A percentile compares a stretch with the other conserved stretches of the same genome.
Conservation (phyloP, 2,329 filamentous ascomycete genomes). For the Leptographium procerum region DNA sequence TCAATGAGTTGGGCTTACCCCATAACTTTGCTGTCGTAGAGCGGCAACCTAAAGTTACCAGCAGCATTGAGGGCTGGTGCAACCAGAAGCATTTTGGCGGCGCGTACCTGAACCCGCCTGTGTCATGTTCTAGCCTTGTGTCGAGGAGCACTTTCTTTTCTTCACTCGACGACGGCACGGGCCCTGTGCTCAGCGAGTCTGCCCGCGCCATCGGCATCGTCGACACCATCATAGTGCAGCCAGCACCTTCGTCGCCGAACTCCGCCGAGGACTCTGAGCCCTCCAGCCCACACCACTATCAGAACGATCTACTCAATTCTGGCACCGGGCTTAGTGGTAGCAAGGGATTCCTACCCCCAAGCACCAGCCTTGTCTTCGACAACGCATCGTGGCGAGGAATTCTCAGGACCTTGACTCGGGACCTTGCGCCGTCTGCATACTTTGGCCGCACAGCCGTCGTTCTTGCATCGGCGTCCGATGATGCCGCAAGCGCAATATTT, state of each 20-base stretch:
- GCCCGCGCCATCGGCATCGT: slow-evolving; percentile 69
- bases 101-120: slow-evolving; percentile 66
- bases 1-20: slow-evolving; percentile 74
- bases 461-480: slow-evolving; percentile 59
- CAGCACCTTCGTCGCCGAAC: slow-evolving; percentile 29
- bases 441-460: slow-evolving; percentile 64
- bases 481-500: slow-evolving; percentile 69
- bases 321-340: background rate
- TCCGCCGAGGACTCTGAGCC: slow-evolving; percentile 36
- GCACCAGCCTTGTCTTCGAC: slow-evolving; percentile 56
- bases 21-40: slow-evolving; percentile 70
- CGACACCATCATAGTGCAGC: slow-evolving; percentile 64
- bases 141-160: slow-evolving; percentile 39
- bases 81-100: slow-evolving; percentile 69
- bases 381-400: slow-evolving; percentile 83
- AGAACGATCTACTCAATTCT: slow-evolving; percentile 12
- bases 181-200: slow-evolving; percentile 58
- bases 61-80: slow-evolving; percentile 60
- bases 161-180: slow-evolving; percentile 35
- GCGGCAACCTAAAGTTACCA: slow-evolving; percentile 50
- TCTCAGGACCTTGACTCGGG: slow-evolving; percentile 65
- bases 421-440: slow-evolving; percentile 75
- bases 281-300: slow-evolving; percentile 32
- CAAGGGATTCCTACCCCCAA: slow-evolving; percentile 29
- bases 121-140: slow-evolving; percentile 50